These are phyloP conservation scores for Kwoniella shivajii DNA, from an alignment of 1,284 basidiomycete species.

Conservation along the genomic window DNA sequence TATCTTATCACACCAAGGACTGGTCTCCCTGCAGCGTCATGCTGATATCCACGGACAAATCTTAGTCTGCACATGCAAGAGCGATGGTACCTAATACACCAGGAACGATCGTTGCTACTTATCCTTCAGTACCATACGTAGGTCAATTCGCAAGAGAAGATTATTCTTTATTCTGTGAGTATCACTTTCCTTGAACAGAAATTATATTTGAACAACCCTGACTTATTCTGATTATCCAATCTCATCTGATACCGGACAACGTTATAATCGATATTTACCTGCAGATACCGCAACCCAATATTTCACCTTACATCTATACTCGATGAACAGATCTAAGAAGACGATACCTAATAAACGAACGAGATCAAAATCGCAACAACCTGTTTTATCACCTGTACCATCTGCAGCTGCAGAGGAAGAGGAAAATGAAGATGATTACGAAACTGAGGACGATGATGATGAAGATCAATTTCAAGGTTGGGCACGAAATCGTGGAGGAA, in stretches of 20 bases:
- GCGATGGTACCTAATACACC: slow-evolving; percentile 79
- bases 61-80: slow-evolving; percentile 52
- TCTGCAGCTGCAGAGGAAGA: neutral
- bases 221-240: slow-evolving; percentile 58
- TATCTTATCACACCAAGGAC: neutral
- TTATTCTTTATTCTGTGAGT: slow-evolving; percentile 40
- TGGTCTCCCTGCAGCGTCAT: neutral
- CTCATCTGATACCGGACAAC: slow-evolving; percentile 41
- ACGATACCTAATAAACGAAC: slow-evolving; percentile 4
- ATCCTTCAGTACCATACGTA: slow-evolving; percentile 81
- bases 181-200: neutral
- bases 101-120: slow-evolving; percentile 83
- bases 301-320: slow-evolving; percentile 84
- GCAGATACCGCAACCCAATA: slow-evolving; percentile 62
- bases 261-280: slow-evolving; percentile 37
- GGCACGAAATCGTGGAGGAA: slow-evolving; percentile 5
- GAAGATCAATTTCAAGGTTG: slow-evolving; percentile 1
- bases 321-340: slow-evolving; percentile 57
- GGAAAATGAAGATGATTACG: slow-evolving; percentile 15
- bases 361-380: neutral
- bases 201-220: slow-evolving; percentile 3
- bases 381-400: slow-evolving; percentile 2
- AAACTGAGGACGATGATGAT: slow-evolving; percentile 15
- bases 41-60: too few relatives aligned
- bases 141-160: slow-evolving; percentile 76